Evolutionary conservation across 192 early-diverging fungal species (phyloP).

Genomic region (Linnemannia zychae): DNA sequence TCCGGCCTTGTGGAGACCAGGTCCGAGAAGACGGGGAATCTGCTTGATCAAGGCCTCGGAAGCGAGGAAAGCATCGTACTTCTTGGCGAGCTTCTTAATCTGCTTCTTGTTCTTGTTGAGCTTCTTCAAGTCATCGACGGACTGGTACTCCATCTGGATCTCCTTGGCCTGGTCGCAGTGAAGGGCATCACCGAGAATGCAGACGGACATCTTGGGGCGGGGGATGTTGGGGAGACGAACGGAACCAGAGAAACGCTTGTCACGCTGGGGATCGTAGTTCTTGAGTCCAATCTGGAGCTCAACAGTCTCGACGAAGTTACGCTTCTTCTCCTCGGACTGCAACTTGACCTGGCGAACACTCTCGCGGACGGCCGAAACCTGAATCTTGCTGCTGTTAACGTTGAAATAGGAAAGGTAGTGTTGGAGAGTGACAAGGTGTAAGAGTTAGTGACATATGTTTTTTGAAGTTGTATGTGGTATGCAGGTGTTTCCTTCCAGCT

Average conservation of each 20-base stretch:
- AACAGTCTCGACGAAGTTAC: slow-evolving; percentile 97
- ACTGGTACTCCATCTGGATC: slow-evolving; percentile 89
- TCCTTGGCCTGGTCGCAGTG: slow-evolving; percentile 97
- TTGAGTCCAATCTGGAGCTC: slow-evolving; percentile 99
- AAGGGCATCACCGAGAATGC: slow-evolving; percentile 95
- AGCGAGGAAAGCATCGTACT: slow-evolving; percentile 98
- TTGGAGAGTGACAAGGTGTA: slow-evolving; percentile 5
- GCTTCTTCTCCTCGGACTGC: slow-evolving; percentile 89
- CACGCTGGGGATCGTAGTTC: slow-evolving; percentile 99
- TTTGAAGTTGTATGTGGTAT: neutral
- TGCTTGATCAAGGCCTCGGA: slow-evolving; percentile 99
- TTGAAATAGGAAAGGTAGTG: slow-evolving; percentile 1
- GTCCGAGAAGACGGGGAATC: slow-evolving; percentile 98
- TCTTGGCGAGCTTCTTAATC: slow-evolving; percentile 99
- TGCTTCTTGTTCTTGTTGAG: slow-evolving; percentile 99
- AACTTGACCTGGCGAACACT: slow-evolving; percentile 76
- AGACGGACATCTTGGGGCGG: slow-evolving; percentile 95
- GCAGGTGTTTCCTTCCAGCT: neutral
- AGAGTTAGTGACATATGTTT: slow-evolving; percentile 22
- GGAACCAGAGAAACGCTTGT: slow-evolving; percentile 99
- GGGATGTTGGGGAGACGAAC: slow-evolving; percentile 95
- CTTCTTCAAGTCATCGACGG: slow-evolving; percentile 99
- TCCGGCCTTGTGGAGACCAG: slow-evolving; percentile 98
- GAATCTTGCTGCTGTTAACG: slow-evolving; percentile 80
- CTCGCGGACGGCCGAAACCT: slow-evolving; percentile 90